phyloP scores from a whole-genome alignment of 306 rosid genomes.

The Quercus robur region DNA sequence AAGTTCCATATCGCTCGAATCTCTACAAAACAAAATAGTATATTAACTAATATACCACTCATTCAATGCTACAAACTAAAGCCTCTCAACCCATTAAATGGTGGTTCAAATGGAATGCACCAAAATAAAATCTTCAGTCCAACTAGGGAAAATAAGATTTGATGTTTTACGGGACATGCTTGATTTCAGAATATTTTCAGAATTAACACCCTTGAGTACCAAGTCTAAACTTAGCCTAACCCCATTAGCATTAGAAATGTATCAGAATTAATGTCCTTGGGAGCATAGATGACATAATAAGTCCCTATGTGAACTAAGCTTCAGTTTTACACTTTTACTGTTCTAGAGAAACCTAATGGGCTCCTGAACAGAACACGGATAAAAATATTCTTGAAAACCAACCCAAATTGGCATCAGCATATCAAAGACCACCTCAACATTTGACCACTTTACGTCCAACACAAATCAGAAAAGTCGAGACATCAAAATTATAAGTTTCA shows the following conservation, averaged over 20 bases:
- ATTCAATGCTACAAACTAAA: background rate
- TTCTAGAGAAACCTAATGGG: background rate
- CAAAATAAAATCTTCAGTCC: background rate
- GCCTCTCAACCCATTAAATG: background rate
- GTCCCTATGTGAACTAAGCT: background rate
- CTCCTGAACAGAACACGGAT: background rate
- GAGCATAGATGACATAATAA: background rate
- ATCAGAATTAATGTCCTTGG: background rate
- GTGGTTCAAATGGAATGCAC: background rate
- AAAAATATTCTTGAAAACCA: background rate
- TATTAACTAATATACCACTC: background rate
- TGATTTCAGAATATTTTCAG: background rate
- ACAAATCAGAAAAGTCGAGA: background rate
- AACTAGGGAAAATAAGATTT: background rate
- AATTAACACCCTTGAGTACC: background rate
- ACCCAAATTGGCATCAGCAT: background rate
- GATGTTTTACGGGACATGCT: background rate
- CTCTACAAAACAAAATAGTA: background rate
- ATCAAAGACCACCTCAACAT: background rate
- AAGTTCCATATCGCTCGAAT: background rate
- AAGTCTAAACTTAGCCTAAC: background rate
- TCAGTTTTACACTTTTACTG: no score
- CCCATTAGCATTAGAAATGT: background rate
- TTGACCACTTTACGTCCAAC: background rate
- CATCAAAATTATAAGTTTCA: background rate